phyloP scores from a whole-genome alignment of 83 land plant genomes.

The Picea engelmannii region DNA sequence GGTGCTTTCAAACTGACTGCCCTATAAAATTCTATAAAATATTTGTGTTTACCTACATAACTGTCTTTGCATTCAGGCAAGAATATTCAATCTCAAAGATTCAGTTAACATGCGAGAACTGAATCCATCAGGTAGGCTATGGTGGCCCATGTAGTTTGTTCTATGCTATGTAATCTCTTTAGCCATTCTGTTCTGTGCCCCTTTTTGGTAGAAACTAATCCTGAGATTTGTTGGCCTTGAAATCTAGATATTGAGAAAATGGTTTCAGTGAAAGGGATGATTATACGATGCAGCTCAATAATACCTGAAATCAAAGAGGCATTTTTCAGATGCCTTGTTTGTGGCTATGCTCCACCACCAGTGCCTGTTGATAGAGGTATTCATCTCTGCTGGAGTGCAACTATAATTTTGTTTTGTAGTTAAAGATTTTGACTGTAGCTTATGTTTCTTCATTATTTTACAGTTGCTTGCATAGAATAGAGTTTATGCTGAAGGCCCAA shows the following conservation, averaged over 20 bases:
- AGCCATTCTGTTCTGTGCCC: background rate
- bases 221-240: background rate
- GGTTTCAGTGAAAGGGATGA: constrained; percentile 95
- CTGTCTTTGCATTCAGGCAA: constrained; percentile 36
- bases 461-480: background rate
- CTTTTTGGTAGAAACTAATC: background rate
- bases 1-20: background rate
- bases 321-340: constrained; percentile 79
- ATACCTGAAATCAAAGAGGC: constrained; percentile 99
- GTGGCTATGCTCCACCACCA: constrained; percentile 76
- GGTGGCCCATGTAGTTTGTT: background rate
- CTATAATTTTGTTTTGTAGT: background rate
- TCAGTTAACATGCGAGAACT: constrained; percentile 86
- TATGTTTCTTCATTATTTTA: background rate
- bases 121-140: constrained; percentile 83
- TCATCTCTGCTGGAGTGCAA: constrained; percentile 9
- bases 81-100: constrained; percentile 74
- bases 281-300: constrained; percentile 92
- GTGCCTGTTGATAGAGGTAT: constrained; percentile 83
- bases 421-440: background rate
- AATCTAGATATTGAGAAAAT: constrained; percentile 90
- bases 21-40: background rate
- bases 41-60: background rate
- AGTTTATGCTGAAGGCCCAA: too few species aligned
- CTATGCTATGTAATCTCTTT: background rate